A percentile compares a stretch with the other conserved stretches of the same genome.
Conservation (phyloP, 2,329 filamentous ascomycete species). For the Mycocentrospora acerina region DNA sequence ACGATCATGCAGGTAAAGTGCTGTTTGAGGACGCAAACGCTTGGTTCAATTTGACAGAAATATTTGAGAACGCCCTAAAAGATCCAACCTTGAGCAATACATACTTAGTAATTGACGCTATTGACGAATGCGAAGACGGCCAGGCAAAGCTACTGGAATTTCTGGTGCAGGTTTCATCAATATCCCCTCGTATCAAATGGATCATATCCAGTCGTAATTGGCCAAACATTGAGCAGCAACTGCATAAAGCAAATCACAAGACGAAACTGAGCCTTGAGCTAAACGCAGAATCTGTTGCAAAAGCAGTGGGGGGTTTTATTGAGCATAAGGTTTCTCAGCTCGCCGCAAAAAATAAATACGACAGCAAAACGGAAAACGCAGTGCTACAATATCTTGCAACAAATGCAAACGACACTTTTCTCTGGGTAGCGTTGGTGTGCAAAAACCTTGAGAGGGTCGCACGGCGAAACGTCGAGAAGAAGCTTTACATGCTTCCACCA, state of each 20-base stretch:
- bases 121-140: constrained; percentile 51
- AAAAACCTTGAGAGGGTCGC: constrained; percentile 27
- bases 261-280: constrained; percentile 34
- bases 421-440: constrained; percentile 31
- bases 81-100: constrained; percentile 3
- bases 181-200: constrained; percentile 42
- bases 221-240: constrained; percentile 1
- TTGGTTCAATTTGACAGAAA: constrained; percentile 5
- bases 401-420: constrained; percentile 45
- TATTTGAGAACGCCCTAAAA: constrained; percentile 11
- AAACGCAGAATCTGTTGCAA: constrained; percentile 42
- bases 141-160: constrained; percentile 30
- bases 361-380: constrained; percentile 25
- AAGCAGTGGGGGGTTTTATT: constrained; percentile 44
- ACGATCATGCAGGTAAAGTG: constrained; percentile 35
- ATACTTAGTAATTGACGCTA: constrained; percentile 41
- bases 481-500: constrained; percentile 33
- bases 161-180: constrained; percentile 43
- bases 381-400: too few relatives aligned
- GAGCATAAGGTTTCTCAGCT: constrained; percentile 34
- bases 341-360: constrained; percentile 34
- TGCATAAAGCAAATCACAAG: constrained; percentile 20
- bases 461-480: constrained; percentile 9
- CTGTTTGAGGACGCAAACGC: constrained; percentile 43
- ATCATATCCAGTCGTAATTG: constrained; percentile 12